Base-by-base conservation (phyloP, 768 basidiomycete genomes). In the Phylloporus sp. region DNA sequence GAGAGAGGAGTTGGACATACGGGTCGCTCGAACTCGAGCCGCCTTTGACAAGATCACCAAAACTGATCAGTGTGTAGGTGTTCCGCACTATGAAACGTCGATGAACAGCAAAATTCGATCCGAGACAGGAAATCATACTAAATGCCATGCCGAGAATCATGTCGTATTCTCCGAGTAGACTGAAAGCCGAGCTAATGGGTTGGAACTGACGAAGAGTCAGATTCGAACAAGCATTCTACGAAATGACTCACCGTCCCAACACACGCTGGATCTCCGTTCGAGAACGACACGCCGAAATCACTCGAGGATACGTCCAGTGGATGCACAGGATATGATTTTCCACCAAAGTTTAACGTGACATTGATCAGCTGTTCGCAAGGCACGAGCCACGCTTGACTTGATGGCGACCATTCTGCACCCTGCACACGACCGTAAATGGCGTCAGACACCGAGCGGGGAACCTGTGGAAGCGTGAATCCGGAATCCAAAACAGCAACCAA, bases 81-180 rank as follows among this genome's bases (percentile, higher is more conserved):
- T 88, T 90, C 13, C 88, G 84, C 50, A 90, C 88, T 90, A n/a
- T 52, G 22, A 41, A 37, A 38, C 10, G 15, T 35, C 10, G 11
- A 38, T 62, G 28, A 56, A 27, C 38, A 20, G 18, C n/a, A 49
- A 22, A 22, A 32, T 27, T 43, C 5, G 11, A 20, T 14, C n/a
- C 9, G 31, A 29, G 26, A 15, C 15, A 17, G 24, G 23, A 27
- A 29, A 34, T 29, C 84, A 55, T 65, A 89, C 86, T 46, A 70
- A 90, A 87, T 44, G 76, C 76, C 85, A 88, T 87, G 53, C 87
- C 87, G 39, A 89, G 74, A 56, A 90, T 86, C 73, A 89, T 81
- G 55, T 90, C 87, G 53, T 86, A 90, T 60, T 84, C 75, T 52
- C 86, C 84, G 22, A 86, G 75, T 33, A 87, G 53, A 69, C 84